Evolutionary conservation across 345 rosid species (phyloP), one percentile per base, ranked within the genome.

Genomic region (Eucalyptus victrix): DNA sequence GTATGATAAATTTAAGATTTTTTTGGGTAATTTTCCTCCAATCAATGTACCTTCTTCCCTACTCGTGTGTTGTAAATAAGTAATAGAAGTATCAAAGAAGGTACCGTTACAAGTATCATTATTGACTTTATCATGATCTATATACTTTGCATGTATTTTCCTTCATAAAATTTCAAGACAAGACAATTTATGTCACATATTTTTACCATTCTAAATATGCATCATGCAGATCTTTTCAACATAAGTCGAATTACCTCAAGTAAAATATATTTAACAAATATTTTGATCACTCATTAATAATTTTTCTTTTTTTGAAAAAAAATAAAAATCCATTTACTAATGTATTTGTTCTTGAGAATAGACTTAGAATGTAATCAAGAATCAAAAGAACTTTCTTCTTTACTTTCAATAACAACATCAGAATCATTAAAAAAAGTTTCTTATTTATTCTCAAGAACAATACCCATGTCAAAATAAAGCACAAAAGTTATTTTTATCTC

Each of bases 281-380:
- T 69, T 7, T 34, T 8, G 13, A 9, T 32, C 42, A 9, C 23
- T 32, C 24, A 5, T 69, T 32, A 8, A 4, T 8, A 32, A 4
- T 32, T 32, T 69, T 67, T 65, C 4, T 30, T 62, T n/a, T 2
- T 4, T 6, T 53, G 2, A 19, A 53, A 19, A 44, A 51, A 18
- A 53, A 18, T 51, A 53, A 0, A 18, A 19, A 19, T 19, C 1
- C 10, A 4, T 53, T 53, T 53, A 1, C 5, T 19, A 19, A 53
- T 0, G 2, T 1, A 3, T 19, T 53, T 53, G 2, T 53, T 53
- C 1, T 0, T 8, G 2, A 53, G 2, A 53, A 53, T 53, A 19
- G 9, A 53, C 2, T 19, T 53, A 8, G 0, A 53, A 19, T 0
- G 0, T 0, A 53, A 19, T 21, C 0, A 53, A 53, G 4, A 53